Evolutionary conservation across 2,329 filamentous ascomycete species (phyloP), one percentile per base, ranked within the genome.

Genomic region (Madurella mycetomatis): DNA sequence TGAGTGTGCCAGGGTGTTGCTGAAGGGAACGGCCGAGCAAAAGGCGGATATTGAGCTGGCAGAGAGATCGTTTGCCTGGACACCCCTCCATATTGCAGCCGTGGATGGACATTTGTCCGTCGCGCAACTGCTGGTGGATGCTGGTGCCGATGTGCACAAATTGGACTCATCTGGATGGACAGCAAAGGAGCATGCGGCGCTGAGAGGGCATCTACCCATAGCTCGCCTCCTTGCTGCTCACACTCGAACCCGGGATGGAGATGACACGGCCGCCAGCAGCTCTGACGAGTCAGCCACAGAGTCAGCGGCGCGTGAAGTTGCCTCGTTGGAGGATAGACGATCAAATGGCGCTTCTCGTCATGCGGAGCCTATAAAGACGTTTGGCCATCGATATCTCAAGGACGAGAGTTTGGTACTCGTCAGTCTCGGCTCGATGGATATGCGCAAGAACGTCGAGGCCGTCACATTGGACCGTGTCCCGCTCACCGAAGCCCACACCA

Each of bases 361-460:
- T 7, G 76, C 85, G 2, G 90, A 96, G 60, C 87, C 92, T 5
- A 82, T 97, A 60, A 97, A 97, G 72, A 89, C 90, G 1, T 99
- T 97, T 70, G 94, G 94, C 53, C 94, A 99, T 76, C 85, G 92
- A 51, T 99, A 97, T 71, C 80, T 99, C 48, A 95, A 85, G 16
- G 84, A 95, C 49, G 86, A 95, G 65, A 89, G 89, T 59, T 85
- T 99, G 76, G 83, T 99, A 4, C 78, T 97, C 47, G 92, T 99
- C 64, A 96, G 90, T 65, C 76, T 99, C 9, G 94, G 94, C 0
- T 92, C 90, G 0, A 96, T 96, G 89, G 94, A 99, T 67, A 88
- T 89, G 73, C 84, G 91, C 51, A 96, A 94, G 72, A 80, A 83
- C 34, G 75, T 86, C 5, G 83, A 90, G 44, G 85, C 92, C 0